Conservation (phyloP, 306 rosid species). For the Cajanus cajan region DNA sequence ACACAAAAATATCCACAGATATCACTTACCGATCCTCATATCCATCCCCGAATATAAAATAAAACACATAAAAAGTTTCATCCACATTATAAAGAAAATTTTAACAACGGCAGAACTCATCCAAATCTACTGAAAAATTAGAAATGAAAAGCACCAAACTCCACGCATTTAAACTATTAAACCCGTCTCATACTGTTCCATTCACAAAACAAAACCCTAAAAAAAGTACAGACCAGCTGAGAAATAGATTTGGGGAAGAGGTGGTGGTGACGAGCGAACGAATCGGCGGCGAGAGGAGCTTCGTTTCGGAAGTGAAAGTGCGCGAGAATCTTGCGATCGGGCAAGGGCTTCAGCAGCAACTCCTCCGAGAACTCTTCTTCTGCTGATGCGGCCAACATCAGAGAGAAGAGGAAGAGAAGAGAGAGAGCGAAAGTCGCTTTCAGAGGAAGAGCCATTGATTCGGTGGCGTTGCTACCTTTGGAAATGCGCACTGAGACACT, state of each 20-base stretch:
- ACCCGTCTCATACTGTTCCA: not conserved
- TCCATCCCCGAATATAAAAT: no score
- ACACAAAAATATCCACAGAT: no score
- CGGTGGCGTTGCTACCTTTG: not conserved
- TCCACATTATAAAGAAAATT: no score
- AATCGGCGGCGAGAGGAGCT: constrained; percentile 50
- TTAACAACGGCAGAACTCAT: no score
- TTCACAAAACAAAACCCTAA: not conserved
- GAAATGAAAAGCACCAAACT: not conserved
- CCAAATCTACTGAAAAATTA: not conserved
- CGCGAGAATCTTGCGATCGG: constrained; percentile 86
- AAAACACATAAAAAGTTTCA: no score
- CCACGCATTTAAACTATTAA: not conserved
- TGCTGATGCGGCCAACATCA: constrained; percentile 31
- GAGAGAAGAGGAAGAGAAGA: constrained; percentile 35
- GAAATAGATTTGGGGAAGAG: constrained; percentile 91
- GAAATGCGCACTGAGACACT: not conserved
- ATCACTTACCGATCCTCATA: not conserved
- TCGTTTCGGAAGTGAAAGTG: constrained; percentile 75
- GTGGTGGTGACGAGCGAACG: constrained; percentile 80
- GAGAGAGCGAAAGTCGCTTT: constrained; percentile 10
- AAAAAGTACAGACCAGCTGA: constrained; percentile 61
- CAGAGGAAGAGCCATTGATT: constrained; percentile 40
- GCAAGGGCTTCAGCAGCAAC: constrained; percentile 80
- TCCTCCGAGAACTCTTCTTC: constrained; percentile 85